Conservation (phyloP, 2,329 filamentous ascomycete species). For the Nothophaeocryptopus gaeumannii region DNA sequence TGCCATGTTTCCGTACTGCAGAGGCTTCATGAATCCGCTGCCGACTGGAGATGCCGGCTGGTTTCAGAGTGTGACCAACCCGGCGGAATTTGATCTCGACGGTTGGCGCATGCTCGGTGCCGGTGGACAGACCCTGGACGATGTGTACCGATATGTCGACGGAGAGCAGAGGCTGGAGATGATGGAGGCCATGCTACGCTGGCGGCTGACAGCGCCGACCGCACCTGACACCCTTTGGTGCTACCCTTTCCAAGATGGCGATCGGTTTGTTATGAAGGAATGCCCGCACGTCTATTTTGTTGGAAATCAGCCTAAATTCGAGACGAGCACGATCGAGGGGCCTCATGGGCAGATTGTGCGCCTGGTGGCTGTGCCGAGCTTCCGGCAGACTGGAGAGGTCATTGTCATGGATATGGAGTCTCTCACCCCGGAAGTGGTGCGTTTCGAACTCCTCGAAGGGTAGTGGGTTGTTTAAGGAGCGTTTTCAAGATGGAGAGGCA, state of each 20-base stretch:
- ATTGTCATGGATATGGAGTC: slow-evolving; percentile 84
- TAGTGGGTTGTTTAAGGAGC: neutral
- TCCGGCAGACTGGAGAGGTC: slow-evolving; percentile 72
- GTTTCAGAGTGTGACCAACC: slow-evolving; percentile 89
- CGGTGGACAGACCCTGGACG: slow-evolving; percentile 88
- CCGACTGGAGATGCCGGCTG: slow-evolving; percentile 53
- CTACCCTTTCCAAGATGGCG: slow-evolving; percentile 92
- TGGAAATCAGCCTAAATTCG: slow-evolving; percentile 55
- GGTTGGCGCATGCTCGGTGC: slow-evolving; percentile 86
- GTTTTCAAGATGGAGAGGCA: too few species aligned
- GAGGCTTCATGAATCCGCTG: slow-evolving; percentile 60
- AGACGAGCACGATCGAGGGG: slow-evolving; percentile 58
- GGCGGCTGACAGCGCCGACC: slow-evolving; percentile 87
- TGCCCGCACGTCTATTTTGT: slow-evolving; percentile 92
- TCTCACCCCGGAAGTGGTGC: slow-evolving; percentile 70
- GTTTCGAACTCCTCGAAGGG: slow-evolving; percentile 46
- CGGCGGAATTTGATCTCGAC: slow-evolving; percentile 85
- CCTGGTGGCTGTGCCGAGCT: slow-evolving; percentile 79
- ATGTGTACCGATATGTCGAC: slow-evolving; percentile 82
- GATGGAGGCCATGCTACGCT: slow-evolving; percentile 92
- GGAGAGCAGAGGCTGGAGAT: slow-evolving; percentile 74
- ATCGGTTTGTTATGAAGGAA: slow-evolving; percentile 80
- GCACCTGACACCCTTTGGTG: slow-evolving; percentile 95
- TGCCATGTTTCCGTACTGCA: slow-evolving; percentile 79
- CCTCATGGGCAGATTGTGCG: slow-evolving; percentile 64